Base-by-base conservation (phyloP, 2,329 filamentous ascomycete species). In the Botrytis pseudocinerea region DNA sequence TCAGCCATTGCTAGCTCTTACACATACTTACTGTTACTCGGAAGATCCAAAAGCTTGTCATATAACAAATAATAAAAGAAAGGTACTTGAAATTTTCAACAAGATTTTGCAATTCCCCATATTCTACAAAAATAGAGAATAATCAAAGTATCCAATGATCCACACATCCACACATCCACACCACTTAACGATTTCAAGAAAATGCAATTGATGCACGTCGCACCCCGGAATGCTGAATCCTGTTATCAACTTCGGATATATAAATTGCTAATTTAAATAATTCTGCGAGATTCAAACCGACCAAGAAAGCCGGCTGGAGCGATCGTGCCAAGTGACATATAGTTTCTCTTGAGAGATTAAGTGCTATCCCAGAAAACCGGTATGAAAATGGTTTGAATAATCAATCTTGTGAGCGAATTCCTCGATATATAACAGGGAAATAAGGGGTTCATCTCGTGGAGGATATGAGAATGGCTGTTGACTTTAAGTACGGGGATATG, bases 1-100 rank as follows among this genome's bases (percentile, higher is more conserved):
- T 22, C 2, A 4, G 1, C 2, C 6, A 6, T 1, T 1, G 9
- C 2, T 0, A 2, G 1, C 22, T 25, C 12, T 35, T 25, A 10
- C 59, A 61, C 12, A 38, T 38, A 40, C 7, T 12, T 6, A 38
- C 20, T 12, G 4, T 38, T 20, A 14, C 9, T 12, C 25, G 9
- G 57, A 60, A 38, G 38, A 1, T 16, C 14, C 4, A 28, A 0
- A 25, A 28, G 25, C 8, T 20, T 38, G 12, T 62, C 42, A 10
- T 28, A 28, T 20, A 42, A 1, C 38, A 4, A 35, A 42, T 0
- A 4, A 0, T 28, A 25, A 1, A n/a, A 44, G 16, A n/a, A 63
- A 12, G 2, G 0, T 10, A 42, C 10, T 8, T 3, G 44, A 20
- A 0, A 38, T 16, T 28, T 10, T 8, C 18, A 44, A 9, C 2